phyloP scores from a whole-genome alignment of 2,329 filamentous ascomycete genomes.

The Biscogniauxia mediterranea region DNA sequence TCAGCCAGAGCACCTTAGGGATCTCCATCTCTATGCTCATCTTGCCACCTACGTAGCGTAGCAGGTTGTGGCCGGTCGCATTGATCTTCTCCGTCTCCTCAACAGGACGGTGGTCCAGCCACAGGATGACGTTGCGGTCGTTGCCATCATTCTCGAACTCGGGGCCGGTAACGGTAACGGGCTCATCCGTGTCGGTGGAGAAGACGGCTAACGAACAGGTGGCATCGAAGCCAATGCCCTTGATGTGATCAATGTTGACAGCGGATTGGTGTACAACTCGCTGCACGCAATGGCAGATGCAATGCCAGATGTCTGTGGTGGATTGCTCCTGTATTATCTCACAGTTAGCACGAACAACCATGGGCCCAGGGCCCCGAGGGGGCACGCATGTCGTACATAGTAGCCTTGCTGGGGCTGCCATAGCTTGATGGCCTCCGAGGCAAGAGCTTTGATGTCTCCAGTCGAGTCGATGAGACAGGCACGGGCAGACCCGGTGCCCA shows the following conservation, averaged over 20 bases:
- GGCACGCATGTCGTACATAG: slow-evolving; percentile 54
- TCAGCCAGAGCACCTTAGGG: slow-evolving; percentile 96
- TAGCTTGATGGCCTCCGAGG: slow-evolving; percentile 73
- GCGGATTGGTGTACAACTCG: slow-evolving; percentile 78
- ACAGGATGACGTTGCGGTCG: slow-evolving; percentile 92
- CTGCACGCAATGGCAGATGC: slow-evolving; percentile 87
- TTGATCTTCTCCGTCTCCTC: slow-evolving; percentile 94
- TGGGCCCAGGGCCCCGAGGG: slow-evolving; percentile 3
- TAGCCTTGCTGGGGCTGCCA: slow-evolving; percentile 76
- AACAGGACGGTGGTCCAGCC: slow-evolving; percentile 92
- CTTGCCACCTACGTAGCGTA: slow-evolving; percentile 93
- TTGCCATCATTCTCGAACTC: slow-evolving; percentile 77
- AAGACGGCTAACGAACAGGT: slow-evolving; percentile 98
- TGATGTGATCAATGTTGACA: slow-evolving; percentile 72
- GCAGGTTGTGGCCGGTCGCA: slow-evolving; percentile 82
- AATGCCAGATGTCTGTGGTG: slow-evolving; percentile 92
- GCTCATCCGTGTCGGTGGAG: slow-evolving; percentile 82
- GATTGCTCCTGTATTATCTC: slow-evolving; percentile 74
- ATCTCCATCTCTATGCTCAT: slow-evolving; percentile 99
- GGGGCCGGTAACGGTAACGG: slow-evolving; percentile 84
- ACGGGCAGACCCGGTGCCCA: slow-evolving; percentile 91
- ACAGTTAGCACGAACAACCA: slow-evolving; percentile 1
- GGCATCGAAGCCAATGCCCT: slow-evolving; percentile 94
- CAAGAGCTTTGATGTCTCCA: slow-evolving; percentile 80
- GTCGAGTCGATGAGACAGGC: slow-evolving; percentile 92